Evolutionary conservation across 371 early-diverging fungal genomes (phyloP).

Genomic region (Mortierella sp.): DNA sequence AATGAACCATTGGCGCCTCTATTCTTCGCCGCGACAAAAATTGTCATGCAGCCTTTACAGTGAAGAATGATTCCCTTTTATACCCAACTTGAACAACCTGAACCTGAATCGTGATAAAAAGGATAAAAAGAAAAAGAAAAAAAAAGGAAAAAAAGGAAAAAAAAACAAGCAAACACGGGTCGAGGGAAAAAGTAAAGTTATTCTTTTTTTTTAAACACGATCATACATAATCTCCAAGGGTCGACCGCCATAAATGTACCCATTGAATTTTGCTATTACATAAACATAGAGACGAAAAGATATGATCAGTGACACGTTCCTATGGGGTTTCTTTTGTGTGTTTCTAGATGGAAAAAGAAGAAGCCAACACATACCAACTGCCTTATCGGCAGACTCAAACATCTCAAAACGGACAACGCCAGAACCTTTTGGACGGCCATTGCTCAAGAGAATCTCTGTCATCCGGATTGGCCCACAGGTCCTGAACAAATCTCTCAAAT

Average conservation of each 20-base stretch:
- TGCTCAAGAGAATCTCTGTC: slow-evolving; percentile 64
- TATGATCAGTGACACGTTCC: not conserved
- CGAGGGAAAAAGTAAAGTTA: not conserved
- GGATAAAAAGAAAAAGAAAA: too few species aligned
- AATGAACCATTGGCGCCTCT: too few species aligned
- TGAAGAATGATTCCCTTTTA: too few species aligned
- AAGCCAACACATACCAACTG: slow-evolving; percentile 64
- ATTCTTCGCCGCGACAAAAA: too few species aligned
- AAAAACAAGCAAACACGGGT: not conserved
- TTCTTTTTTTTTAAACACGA: slow-evolving; percentile 5
- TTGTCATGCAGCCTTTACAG: not conserved
- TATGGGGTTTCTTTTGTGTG: not conserved
- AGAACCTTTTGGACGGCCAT: slow-evolving; percentile 73
- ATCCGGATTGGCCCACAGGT: slow-evolving; percentile 67
- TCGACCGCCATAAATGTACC: slow-evolving; percentile 72
- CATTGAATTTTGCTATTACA: slow-evolving; percentile 65
- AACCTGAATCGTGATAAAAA: too few species aligned
- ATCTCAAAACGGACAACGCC: slow-evolving; percentile 75
- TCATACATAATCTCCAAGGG: slow-evolving; percentile 62
- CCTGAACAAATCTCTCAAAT: slow-evolving; percentile 75
- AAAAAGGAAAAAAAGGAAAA: not conserved
- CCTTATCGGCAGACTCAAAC: slow-evolving; percentile 67
- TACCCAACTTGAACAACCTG: too few species aligned
- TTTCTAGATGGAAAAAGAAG: not conserved
- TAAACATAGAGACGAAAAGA: not conserved